phyloP scores from a whole-genome alignment of 164 flowering plant genomes.

The Paratinospora sagittata region DNA sequence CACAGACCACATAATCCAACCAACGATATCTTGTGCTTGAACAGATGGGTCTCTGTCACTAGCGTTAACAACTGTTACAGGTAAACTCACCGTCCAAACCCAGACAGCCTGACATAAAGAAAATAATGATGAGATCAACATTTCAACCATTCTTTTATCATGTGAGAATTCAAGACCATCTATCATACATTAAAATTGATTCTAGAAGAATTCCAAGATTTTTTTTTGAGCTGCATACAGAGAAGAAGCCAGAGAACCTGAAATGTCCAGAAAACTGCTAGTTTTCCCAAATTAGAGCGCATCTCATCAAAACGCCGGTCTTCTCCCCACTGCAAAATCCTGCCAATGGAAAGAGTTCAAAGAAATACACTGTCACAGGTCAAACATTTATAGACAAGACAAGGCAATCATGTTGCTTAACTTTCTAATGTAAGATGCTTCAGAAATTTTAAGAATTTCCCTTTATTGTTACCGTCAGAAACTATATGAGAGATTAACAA shows the following conservation, averaged over 20 bases:
- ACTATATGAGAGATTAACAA: background rate
- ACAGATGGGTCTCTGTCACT: slow-evolving; percentile 62
- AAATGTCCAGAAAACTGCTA: slow-evolving; percentile 82
- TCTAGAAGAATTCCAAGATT: background rate
- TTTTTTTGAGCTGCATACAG: background rate
- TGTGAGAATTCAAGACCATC: background rate
- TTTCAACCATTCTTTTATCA: background rate
- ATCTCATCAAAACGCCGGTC: slow-evolving; percentile 89
- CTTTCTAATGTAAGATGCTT: no score
- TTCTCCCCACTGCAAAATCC: slow-evolving; percentile 97
- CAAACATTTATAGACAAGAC: background rate
- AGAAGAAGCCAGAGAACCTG: slow-evolving; percentile 48
- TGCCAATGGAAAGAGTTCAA: slow-evolving; percentile 19
- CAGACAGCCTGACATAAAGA: slow-evolving; percentile 72
- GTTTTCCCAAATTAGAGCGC: slow-evolving; percentile 72
- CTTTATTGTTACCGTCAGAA: background rate
- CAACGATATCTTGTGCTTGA: slow-evolving; percentile 57
- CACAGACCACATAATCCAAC: slow-evolving; percentile 85
- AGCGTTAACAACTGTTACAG: slow-evolving; percentile 85
- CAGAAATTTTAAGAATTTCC: background rate
- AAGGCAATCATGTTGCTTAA: background rate
- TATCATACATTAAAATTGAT: background rate
- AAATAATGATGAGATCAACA: slow-evolving; percentile 2
- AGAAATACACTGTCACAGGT: background rate
- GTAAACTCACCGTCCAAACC: slow-evolving; percentile 97